Base-by-base conservation (phyloP, 441 rosid species). In the Aquilaria agallochum region DNA sequence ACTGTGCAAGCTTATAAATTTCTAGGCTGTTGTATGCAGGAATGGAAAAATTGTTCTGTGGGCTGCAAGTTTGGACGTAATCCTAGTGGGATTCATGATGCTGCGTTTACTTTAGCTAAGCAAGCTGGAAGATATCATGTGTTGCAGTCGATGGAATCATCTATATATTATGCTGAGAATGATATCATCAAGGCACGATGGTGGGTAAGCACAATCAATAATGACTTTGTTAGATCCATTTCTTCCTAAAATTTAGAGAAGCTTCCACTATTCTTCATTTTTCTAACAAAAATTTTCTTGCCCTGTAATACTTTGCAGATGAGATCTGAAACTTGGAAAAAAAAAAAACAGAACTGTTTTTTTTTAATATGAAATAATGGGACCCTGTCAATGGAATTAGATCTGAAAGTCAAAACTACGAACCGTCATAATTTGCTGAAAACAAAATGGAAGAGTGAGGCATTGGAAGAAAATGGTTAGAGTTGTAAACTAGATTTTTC, bases 81-180 rank as follows among this genome's bases (percentile, higher is more conserved):
- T n/a, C 49, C 76, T 15, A 54, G 68, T 68, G 76, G 50, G 71
- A 76, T 55, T 31, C 76, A 84, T 13, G 98, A 90, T 83, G 97
- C 93, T 34, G 79, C 74, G 45, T 84, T 91, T 73, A 90, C 88
- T 45, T 66, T 66, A 30, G 53, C 72, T 53, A 67, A 72, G 49
- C 68, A 59, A 63, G 56, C 66, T 65, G 86, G 82, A 75, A 67
- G 72, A 53, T 69, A 76, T 56, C 54, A 70, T 67, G 81, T 94
- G 56, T 85, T 74, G 53, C 83, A 90, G 63, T 94, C 97, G 30
- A 94, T 94, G 97, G 98, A 94, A 78, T 87, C 98, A 50, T 76
- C 97, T 56, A 73, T 73, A 13, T 89, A 94, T 67, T 90, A 85
- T 74, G 14, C 66, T 46, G 80, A 81, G 51, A 94, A 90, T 66